A percentile compares a stretch with the other conserved stretches of the same genome.
These are phyloP conservation scores for Neovahlkampfia damariscottae DNA, from an alignment of 78 protist species.

Conservation along the genomic window DNA sequence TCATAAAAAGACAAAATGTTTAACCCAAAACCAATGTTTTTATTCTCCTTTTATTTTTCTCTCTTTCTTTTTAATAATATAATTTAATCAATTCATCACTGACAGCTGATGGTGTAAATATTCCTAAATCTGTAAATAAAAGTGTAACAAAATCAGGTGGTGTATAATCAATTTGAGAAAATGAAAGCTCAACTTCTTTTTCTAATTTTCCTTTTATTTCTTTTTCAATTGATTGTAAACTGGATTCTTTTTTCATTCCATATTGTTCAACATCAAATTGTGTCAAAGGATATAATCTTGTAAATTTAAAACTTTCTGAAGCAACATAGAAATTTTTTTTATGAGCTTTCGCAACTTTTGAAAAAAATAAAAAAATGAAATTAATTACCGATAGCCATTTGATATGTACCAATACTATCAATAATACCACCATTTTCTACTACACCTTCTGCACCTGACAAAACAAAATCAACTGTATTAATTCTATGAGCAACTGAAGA, in stretches of 20 bases:
- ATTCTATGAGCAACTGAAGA: constrained; percentile 68
- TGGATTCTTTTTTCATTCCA: neutral
- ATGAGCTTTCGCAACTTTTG: constrained; percentile 72
- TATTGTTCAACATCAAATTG: constrained; percentile 58
- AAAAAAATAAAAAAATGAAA: too few relatives aligned
- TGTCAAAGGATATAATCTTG: constrained; percentile 67
- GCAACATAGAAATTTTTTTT: constrained; percentile 89
- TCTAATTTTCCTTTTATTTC: too few relatives aligned
- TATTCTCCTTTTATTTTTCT: too few relatives aligned
- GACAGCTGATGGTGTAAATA: constrained; percentile 93
- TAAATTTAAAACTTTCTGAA: constrained; percentile 90
- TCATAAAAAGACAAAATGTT: too few relatives aligned
- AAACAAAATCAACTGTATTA: constrained; percentile 58
- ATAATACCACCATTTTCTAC: constrained; percentile 96
- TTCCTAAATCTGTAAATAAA: constrained; percentile 96
- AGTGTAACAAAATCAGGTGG: constrained; percentile 75
- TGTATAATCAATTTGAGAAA: constrained; percentile 82
- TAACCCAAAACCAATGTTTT: too few relatives aligned
- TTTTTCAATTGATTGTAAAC: neutral
- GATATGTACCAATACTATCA: constrained; percentile 76
- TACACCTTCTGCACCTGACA: constrained; percentile 94
- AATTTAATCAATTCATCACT: constrained; percentile 86
- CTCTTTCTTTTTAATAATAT: constrained; percentile 40
- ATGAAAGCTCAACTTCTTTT: too few relatives aligned
- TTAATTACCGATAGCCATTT: constrained; percentile 66